phyloP scores from a whole-genome alignment of 2,329 filamentous ascomycete species.

The Aureobasidium sp. region DNA sequence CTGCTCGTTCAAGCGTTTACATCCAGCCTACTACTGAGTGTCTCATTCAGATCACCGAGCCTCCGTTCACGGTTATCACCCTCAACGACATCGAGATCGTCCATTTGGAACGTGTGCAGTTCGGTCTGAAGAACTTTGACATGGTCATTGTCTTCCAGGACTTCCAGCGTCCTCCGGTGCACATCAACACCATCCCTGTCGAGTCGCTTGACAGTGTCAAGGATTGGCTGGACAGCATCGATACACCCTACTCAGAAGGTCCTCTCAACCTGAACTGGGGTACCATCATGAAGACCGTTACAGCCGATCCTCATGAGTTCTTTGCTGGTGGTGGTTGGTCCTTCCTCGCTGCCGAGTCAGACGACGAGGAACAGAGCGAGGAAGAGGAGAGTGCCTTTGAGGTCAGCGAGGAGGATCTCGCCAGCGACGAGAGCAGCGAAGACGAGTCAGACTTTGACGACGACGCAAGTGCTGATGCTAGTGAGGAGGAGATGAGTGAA shows the following conservation, averaged over 20 bases:
- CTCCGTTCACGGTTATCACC: constrained; percentile 91
- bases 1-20: constrained; percentile 88
- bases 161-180: constrained; percentile 78
- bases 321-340: constrained; percentile 93
- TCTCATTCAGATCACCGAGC: constrained; percentile 91
- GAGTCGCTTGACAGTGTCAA: constrained; percentile 92
- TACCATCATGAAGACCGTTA: constrained; percentile 99
- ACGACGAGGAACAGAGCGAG: constrained; percentile 68
- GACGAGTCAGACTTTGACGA: constrained; percentile 92
- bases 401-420: constrained; percentile 75
- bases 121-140: constrained; percentile 98
- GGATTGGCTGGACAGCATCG: constrained; percentile 92
- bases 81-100: constrained; percentile 94
- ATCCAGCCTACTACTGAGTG: constrained; percentile 96
- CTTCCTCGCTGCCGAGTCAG: constrained; percentile 80
- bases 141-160: constrained; percentile 98
- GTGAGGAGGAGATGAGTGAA: constrained; percentile 53
- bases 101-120: constrained; percentile 89
- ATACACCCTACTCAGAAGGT: constrained; percentile 89
- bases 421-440: constrained; percentile 68
- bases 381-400: constrained; percentile 90
- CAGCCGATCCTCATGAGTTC: constrained; percentile 86
- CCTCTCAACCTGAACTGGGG: constrained; percentile 98
- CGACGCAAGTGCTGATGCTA: constrained; percentile 74
- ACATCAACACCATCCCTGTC: constrained; percentile 97